Base-by-base conservation (phyloP, 805 yeast genomes). In the Ogataea sp. region DNA sequence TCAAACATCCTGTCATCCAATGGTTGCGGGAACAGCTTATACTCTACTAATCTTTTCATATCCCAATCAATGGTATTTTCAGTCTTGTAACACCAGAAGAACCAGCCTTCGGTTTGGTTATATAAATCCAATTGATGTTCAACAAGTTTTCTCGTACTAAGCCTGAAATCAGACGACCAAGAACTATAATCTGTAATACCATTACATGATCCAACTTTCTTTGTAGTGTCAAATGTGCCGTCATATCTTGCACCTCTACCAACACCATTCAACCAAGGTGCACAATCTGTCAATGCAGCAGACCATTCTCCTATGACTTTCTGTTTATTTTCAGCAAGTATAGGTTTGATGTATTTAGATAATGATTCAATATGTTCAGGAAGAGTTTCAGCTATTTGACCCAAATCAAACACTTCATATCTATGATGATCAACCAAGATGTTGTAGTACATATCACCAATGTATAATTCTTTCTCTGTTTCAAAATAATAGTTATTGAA, bases 201-300 rank as follows among this genome's bases (percentile, higher is more conserved):
- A 23, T 56, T 71, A 67, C 97, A 89, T 3, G 80, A 67, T 20
- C 88, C 94, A 40, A 77, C 59, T 52, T 62, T 61, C 6, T 47
- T 47, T 27, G 63, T 54, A 33, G 53, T 55, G 20, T 45, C 49
- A 55, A 51, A 78, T 7, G 76, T 55, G 32, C 84, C 86, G 40
- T 84, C 88, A 61, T 73, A 87, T 54, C 96, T 75, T 25, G 95
- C 79, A 43, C 95, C 95, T 43, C 78, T 66, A 39, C 79, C 80
- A 17, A 83, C 89, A 55, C 97, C 96, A 53, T 89, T 89, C 36
- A 89, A 65, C 95, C 95, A 83, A 42, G 70, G 70, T 6, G 93
- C 75, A 67, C 97, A 89, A 63, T 89, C 96, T 3, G 96, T 88
- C 47, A 89, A 70, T 1, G 97, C 97, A 11, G 88, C 95, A 20